These are phyloP conservation scores for Leptographium flavum DNA, from an alignment of 2,329 filamentous ascomycete species.

Conservation along the genomic window DNA sequence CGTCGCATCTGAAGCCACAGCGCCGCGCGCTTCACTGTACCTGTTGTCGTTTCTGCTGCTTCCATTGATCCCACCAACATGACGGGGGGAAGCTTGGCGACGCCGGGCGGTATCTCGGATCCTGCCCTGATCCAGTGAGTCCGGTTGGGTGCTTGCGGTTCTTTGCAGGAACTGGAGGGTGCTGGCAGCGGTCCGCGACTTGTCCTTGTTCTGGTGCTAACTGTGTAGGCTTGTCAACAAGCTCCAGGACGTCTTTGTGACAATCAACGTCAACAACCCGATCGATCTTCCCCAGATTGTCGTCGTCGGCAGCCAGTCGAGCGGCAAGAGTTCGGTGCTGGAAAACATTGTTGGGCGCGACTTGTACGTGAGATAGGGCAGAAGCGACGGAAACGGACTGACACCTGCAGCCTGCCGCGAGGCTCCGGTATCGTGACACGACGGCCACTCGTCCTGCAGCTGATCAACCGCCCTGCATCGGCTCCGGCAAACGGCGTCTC, in stretches of 20 bases:
- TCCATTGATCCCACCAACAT: conserved; percentile 2
- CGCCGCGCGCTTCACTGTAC: not conserved
- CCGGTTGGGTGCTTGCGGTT: not conserved
- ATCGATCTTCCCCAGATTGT: conserved; percentile 98
- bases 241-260: conserved; percentile 97
- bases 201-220: not conserved
- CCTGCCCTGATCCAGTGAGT: conserved; percentile 15
- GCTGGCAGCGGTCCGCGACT: not conserved
- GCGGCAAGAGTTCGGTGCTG: conserved; percentile 96
- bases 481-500: conserved; percentile 59
- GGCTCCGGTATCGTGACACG: conserved; percentile 95
- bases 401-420: conserved; percentile 62
- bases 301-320: conserved; percentile 96
- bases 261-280: conserved; percentile 96
- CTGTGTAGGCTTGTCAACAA: conserved; percentile 77
- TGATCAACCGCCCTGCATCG: conserved; percentile 73
- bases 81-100: conserved; percentile 9
- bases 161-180: too few relatives aligned
- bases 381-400: not conserved
- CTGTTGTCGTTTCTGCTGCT: not conserved
- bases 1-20: not conserved
- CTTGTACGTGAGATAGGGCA: conserved; percentile 46
- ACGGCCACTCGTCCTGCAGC: conserved; percentile 88
- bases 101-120: conserved; percentile 14
- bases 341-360: conserved; percentile 98